Evolutionary conservation across 331 rosid species (phyloP).

Genomic region (Stylosanthes scabra): DNA sequence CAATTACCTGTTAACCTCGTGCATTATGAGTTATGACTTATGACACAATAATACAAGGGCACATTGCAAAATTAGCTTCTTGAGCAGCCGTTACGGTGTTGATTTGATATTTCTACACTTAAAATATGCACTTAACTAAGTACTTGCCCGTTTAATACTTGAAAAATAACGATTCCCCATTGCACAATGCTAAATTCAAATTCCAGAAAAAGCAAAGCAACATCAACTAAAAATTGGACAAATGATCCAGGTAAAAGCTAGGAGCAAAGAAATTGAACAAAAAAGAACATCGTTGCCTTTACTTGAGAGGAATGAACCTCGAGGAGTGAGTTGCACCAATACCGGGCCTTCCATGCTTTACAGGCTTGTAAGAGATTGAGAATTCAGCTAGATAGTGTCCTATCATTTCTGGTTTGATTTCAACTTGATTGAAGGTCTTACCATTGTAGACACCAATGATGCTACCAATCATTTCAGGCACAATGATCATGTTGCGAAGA

Average conservation of each 20-base stretch:
- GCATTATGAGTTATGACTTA: no score
- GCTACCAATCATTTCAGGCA: constrained; percentile 54
- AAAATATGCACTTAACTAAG: no score
- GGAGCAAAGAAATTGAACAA: background rate
- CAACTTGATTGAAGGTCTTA: constrained; percentile 51
- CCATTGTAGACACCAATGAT: constrained; percentile 51
- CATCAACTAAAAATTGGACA: background rate
- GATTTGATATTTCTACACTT: no score
- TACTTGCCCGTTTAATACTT: no score
- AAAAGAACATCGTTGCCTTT: background rate
- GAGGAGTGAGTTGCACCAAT: constrained; percentile 54
- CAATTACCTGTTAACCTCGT: no score
- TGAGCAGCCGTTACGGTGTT: no score
- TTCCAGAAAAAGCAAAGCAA: background rate
- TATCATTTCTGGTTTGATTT: constrained; percentile 51
- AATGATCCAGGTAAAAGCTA: constrained; percentile 10
- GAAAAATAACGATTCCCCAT: no score
- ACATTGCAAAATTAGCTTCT: no score
- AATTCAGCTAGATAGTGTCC: constrained; percentile 48
- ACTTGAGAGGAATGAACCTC: constrained; percentile 53
- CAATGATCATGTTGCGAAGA: constrained; percentile 51
- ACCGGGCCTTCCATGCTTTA: constrained; percentile 52
- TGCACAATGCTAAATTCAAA: background rate
- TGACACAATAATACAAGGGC: no score
- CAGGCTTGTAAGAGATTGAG: constrained; percentile 53